Base-by-base conservation (phyloP, 805 yeast genomes). In the Hyphopichia homilentoma region DNA sequence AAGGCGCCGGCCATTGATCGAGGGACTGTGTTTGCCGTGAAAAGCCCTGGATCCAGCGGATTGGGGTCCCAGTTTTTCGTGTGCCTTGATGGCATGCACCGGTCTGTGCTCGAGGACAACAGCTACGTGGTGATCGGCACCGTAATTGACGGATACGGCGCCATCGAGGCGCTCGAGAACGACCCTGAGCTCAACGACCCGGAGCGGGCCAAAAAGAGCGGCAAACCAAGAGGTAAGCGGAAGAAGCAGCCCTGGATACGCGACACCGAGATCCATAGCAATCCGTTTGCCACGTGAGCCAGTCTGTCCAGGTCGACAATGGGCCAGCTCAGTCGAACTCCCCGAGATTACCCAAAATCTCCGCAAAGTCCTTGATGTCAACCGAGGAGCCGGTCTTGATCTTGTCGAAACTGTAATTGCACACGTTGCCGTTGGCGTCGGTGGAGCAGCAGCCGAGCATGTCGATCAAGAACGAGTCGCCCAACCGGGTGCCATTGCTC, bases 361-460 rank as follows among this genome's bases (percentile, higher is more conserved):
- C 67, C 1, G 68, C 71, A 48, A 66, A 66, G 34, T 62, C 71
- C 37, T 62, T 64, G 33, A 66, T 53, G 4, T 44, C 35, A 6
- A 66, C 52, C 25, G 44, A 47, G 7, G 60, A 37, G 1, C 64
- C 66, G 7, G 35, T 34, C 27, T 50, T 48, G 7, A 47, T 35
- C 27, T 43, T 47, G 6, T 46, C 42, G 16, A 54, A 48, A 32
- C 54, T 55, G 35, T 54, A 66, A 38, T 55, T 61, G 15, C 52
- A 38, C 4, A 55, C 21, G 5, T 47, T 43, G 1, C 66, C 70
- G 7, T 46, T 41, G 1, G 51, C 36, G 24, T 50, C 57, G 7
- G 54, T 47, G 5, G 52, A 29, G 24, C 61, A 48, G 21, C 68
- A 59, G 24, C 69, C 56, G 7, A 66, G 43, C 73, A 66, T 66